phyloP scores from a whole-genome alignment of 1,284 basidiomycete species.

The Rhodotorula sp. region DNA sequence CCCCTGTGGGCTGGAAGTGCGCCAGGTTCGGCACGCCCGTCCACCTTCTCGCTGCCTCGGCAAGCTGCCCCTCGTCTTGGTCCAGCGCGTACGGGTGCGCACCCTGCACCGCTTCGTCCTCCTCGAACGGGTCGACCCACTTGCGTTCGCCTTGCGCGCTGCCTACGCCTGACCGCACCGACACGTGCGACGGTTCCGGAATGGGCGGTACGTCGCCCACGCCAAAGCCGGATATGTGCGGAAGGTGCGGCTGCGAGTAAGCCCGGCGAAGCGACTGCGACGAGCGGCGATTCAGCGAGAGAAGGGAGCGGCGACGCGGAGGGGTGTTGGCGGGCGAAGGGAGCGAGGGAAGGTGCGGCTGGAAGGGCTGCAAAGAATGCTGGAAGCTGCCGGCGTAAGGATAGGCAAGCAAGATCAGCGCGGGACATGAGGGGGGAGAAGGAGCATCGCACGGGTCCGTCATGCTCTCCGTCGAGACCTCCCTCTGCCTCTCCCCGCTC shows the following conservation, averaged over 20 bases:
- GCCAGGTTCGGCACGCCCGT: too few species aligned
- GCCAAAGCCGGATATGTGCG: too few species aligned
- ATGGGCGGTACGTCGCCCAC: not conserved
- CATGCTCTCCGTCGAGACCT: conserved; percentile 10
- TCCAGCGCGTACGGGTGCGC: too few species aligned
- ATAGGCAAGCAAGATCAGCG: too few species aligned
- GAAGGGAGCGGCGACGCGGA: not conserved
- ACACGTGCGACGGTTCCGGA: not conserved
- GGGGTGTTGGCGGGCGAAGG: not conserved
- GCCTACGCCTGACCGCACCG: not conserved
- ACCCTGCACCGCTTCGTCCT: not conserved
- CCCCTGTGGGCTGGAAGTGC: too few species aligned
- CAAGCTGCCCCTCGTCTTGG: too few species aligned
- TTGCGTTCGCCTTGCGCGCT: not conserved
- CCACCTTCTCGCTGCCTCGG: too few species aligned
- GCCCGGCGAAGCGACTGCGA: not conserved
- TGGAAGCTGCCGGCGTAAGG: not conserved
- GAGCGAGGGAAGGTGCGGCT: not conserved
- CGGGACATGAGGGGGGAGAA: too few species aligned
- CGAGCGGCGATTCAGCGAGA: conserved; percentile 2
- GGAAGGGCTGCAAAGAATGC: not conserved
- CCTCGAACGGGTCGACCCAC: conserved; percentile 12
- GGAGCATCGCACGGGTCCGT: conserved; percentile 9
- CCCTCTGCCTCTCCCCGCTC: not conserved
- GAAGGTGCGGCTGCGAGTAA: not conserved